These are phyloP conservation scores for Brasilioporus rufonigricans DNA, from an alignment of 768 basidiomycete species.

Conservation along the genomic window DNA sequence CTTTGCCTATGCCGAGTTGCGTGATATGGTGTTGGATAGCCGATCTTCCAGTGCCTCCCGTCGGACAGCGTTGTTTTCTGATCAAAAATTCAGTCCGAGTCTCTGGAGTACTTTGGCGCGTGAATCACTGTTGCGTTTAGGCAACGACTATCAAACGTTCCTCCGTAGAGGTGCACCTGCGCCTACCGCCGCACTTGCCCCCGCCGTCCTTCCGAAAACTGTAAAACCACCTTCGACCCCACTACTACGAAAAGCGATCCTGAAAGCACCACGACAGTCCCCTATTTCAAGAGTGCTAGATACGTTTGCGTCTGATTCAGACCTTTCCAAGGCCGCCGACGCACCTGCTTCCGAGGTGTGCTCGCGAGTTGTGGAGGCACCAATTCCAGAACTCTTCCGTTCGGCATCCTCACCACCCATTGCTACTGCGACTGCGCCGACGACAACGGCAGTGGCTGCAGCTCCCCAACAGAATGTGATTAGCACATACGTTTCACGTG, in stretches of 20 bases:
- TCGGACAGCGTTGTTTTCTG: slow-evolving; percentile 59
- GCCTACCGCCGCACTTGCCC: slow-evolving; percentile 16
- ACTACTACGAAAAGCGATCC: slow-evolving; percentile 38
- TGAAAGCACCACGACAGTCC: slow-evolving; percentile 42
- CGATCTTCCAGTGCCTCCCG: slow-evolving; percentile 40
- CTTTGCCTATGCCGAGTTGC: slow-evolving; percentile 67
- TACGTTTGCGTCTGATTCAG: slow-evolving; percentile 60
- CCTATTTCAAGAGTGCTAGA: slow-evolving; percentile 54
- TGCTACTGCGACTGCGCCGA: slow-evolving; percentile 13
- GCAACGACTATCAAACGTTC: slow-evolving; percentile 66
- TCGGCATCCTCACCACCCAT: slow-evolving; percentile 30
- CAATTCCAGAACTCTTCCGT: slow-evolving; percentile 51
- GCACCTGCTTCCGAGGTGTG: slow-evolving; percentile 38
- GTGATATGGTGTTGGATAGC: slow-evolving; percentile 45
- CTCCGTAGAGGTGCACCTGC: slow-evolving; percentile 50
- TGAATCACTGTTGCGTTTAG: slow-evolving; percentile 58
- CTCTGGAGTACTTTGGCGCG: slow-evolving; percentile 63
- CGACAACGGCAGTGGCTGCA: background rate
- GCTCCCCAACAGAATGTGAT: background rate
- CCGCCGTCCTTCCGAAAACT: slow-evolving; percentile 29
- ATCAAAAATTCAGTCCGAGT: slow-evolving; percentile 62
- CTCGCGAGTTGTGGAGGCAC: slow-evolving; percentile 21
- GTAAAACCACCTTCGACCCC: slow-evolving; percentile 34
- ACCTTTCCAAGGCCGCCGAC: slow-evolving; percentile 50
- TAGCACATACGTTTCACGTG: background rate